These are phyloP conservation scores for Pueraria montana DNA, from an alignment of 306 rosid genomes.

Conservation along the genomic window DNA sequence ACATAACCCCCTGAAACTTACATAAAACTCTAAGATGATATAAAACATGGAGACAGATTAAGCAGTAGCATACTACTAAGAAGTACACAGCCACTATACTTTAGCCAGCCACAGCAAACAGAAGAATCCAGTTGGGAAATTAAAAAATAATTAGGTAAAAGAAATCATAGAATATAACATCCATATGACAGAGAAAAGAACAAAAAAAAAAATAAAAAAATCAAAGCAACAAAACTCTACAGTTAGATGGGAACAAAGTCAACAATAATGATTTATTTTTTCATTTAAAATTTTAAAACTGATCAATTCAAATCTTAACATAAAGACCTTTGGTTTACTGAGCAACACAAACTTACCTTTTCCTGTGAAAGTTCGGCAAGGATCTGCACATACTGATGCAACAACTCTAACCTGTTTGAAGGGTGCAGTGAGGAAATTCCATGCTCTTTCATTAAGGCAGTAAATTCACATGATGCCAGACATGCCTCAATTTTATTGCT, in stretches of 20 bases:
- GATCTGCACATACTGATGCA: constrained; percentile 72
- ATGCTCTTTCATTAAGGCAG: constrained; percentile 62
- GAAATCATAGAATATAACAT: background rate
- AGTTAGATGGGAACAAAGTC: background rate
- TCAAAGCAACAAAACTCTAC: background rate
- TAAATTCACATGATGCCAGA: constrained; percentile 51
- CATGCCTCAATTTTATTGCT: constrained; percentile 45
- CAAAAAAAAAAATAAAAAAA: background rate
- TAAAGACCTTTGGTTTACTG: constrained; percentile 14
- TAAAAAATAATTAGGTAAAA: background rate
- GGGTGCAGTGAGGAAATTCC: constrained; percentile 68
- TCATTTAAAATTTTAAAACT: background rate
- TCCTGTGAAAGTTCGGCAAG: constrained; percentile 77
- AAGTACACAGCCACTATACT: background rate
- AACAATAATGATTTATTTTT: constrained; percentile 1
- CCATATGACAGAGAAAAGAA: constrained; percentile 19
- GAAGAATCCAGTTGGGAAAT: constrained; percentile 1
- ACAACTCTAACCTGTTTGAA: constrained; percentile 69
- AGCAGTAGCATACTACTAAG: background rate
- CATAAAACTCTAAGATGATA: background rate
- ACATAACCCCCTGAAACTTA: constrained; percentile 7
- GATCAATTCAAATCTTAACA: background rate
- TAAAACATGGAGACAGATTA: background rate
- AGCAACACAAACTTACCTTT: constrained; percentile 61
- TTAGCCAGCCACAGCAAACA: background rate